Conservation (phyloP, 2,329 filamentous ascomycete species). For the Pseudogymnoascus sp. region DNA sequence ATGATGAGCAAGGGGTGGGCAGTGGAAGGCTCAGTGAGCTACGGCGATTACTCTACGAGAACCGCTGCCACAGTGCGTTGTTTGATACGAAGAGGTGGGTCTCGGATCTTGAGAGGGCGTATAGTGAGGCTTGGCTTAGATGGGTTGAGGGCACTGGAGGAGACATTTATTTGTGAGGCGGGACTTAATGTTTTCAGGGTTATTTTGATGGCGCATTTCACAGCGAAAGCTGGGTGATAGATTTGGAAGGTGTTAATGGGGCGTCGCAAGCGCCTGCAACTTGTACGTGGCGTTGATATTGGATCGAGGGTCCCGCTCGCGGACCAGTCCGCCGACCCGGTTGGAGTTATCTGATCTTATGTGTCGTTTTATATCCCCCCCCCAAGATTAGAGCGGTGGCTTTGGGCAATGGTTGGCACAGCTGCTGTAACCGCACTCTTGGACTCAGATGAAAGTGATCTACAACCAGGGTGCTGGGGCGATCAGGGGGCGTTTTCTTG, state of each 20-base stretch:
- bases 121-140: slow-evolving; percentile 77
- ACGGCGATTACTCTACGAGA: slow-evolving; percentile 72
- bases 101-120: slow-evolving; percentile 76
- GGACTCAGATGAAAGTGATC: slow-evolving; percentile 6
- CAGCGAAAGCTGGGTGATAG: not conserved
- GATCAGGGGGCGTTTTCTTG: slow-evolving; percentile 8
- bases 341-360: slow-evolving; percentile 8
- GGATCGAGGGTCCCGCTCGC: slow-evolving; percentile 5
- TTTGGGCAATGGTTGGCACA: slow-evolving; percentile 1
- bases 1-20: slow-evolving; percentile 49
- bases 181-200: not conserved
- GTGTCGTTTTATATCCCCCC: slow-evolving; percentile 2
- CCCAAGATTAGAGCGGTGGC: slow-evolving; percentile 4
- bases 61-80: slow-evolving; percentile 76
- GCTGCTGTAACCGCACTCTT: slow-evolving; percentile 1
- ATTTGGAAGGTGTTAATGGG: slow-evolving; percentile 7
- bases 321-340: slow-evolving; percentile 4
- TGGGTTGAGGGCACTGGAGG: slow-evolving; percentile 86
- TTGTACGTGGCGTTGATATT: slow-evolving; percentile 4
- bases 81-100: slow-evolving; percentile 95
- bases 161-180: slow-evolving; percentile 69
- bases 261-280: slow-evolving; percentile 1
- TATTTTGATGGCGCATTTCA: not conserved
- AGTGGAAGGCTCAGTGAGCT: slow-evolving; percentile 69
- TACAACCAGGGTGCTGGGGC: slow-evolving; percentile 8